These are phyloP conservation scores for Crithidia acanthocephali DNA, from an alignment of 208 protist genomes.

Conservation along the genomic window DNA sequence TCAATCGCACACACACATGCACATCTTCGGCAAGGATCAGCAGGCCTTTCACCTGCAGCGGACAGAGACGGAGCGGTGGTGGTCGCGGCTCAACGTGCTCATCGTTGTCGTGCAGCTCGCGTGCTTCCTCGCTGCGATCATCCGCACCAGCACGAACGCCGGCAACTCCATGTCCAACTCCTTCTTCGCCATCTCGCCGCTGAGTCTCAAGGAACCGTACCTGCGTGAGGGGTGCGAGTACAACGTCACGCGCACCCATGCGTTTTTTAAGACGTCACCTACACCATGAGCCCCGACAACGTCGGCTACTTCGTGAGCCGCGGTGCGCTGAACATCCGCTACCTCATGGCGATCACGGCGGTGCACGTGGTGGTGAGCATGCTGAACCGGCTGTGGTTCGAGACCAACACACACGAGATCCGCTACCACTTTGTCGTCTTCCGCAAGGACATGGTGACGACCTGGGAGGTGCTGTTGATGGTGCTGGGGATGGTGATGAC, in stretches of 20 bases:
- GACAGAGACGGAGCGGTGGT: slow-evolving; percentile 67
- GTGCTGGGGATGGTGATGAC: slow-evolving; percentile 60
- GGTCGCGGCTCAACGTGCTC: slow-evolving; percentile 63
- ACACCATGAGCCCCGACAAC: slow-evolving; percentile 49
- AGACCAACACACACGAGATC: slow-evolving; percentile 73
- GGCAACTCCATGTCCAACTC: slow-evolving; percentile 66
- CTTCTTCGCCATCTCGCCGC: slow-evolving; percentile 47
- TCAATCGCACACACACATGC: slow-evolving; percentile 47
- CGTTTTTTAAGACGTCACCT: slow-evolving; percentile 69
- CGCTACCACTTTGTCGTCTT: slow-evolving; percentile 87
- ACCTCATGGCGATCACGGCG: slow-evolving; percentile 58
- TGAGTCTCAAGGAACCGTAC: slow-evolving; percentile 49
- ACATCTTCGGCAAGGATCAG: slow-evolving; percentile 87
- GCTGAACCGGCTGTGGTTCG: slow-evolving; percentile 70
- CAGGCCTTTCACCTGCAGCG: slow-evolving; percentile 74
- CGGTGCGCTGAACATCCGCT: slow-evolving; percentile 67
- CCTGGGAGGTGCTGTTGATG: slow-evolving; percentile 73
- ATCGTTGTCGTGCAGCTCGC: slow-evolving; percentile 64
- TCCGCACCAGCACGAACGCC: slow-evolving; percentile 46
- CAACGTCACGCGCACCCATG: slow-evolving; percentile 37
- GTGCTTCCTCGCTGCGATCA: slow-evolving; percentile 65
- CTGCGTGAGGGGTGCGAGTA: slow-evolving; percentile 37
- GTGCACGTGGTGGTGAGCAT: slow-evolving; percentile 51
- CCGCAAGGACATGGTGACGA: slow-evolving; percentile 81
- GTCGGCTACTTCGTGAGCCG: slow-evolving; percentile 78